Percentiles rank a stretch among this genome's conserved stretches.
Conservation (phyloP, 352 stramenopile species). For the Globisporangium recalcitrans region DNA sequence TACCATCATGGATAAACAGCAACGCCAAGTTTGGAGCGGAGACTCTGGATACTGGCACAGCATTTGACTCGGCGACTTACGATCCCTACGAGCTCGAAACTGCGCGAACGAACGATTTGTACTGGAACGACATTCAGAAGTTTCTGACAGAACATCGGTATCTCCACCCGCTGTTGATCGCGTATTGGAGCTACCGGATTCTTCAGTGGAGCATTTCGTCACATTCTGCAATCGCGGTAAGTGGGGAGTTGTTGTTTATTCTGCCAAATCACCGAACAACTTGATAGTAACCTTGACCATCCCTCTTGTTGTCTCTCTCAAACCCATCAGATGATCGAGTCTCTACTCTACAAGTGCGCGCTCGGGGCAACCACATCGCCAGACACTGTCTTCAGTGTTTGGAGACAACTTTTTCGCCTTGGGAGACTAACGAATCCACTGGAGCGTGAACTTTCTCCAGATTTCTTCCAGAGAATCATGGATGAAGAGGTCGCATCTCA, state of each 20-base stretch:
- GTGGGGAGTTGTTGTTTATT: neutral
- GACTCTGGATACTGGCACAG: neutral
- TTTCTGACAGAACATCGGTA: slow-evolving; percentile 55
- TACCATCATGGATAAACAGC: slow-evolving; percentile 40
- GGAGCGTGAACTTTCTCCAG: slow-evolving; percentile 12
- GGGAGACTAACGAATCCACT: slow-evolving; percentile 16
- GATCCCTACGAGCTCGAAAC: slow-evolving; percentile 70
- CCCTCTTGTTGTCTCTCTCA: slow-evolving; percentile 7
- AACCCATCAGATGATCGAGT: slow-evolving; percentile 64
- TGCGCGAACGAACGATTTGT: slow-evolving; percentile 56
- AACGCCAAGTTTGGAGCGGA: slow-evolving; percentile 25
- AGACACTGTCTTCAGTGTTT: slow-evolving; percentile 52
- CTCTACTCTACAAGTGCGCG: slow-evolving; percentile 51
- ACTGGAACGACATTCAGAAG: slow-evolving; percentile 80
- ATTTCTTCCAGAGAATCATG: slow-evolving; percentile 32
- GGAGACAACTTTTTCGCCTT: slow-evolving; percentile 54
- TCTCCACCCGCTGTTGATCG: slow-evolving; percentile 51
- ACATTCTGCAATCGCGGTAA: slow-evolving; percentile 50
- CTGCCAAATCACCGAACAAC: neutral
- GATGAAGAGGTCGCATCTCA: slow-evolving; percentile 49
- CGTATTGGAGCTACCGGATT: slow-evolving; percentile 66
- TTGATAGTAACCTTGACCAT: neutral
- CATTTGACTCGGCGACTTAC: slow-evolving; percentile 19
- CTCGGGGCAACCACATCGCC: slow-evolving; percentile 44
- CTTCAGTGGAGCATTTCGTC: slow-evolving; percentile 64